phyloP scores from a whole-genome alignment of 2,329 filamentous ascomycete genomes.

The Fusarium sp. region DNA sequence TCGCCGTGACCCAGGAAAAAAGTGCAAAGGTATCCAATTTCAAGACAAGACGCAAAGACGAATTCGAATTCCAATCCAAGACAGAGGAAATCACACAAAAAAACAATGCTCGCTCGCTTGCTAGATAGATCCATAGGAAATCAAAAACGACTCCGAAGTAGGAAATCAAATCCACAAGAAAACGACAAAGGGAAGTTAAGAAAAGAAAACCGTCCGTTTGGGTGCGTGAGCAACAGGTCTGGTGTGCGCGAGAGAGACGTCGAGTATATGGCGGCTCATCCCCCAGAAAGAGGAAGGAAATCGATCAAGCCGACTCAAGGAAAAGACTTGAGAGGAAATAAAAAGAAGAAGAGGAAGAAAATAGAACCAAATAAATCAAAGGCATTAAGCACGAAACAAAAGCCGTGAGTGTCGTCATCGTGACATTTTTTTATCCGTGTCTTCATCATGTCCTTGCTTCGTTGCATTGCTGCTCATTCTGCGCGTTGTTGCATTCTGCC shows the following conservation, averaged over 20 bases:
- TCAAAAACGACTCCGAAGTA: conserved; percentile 46
- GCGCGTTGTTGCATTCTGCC: conserved; percentile 73
- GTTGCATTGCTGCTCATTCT: conserved; percentile 58
- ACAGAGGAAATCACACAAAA: conserved; percentile 48
- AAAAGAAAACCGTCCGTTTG: conserved; percentile 49
- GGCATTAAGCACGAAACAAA: conserved; percentile 29
- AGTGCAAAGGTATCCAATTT: conserved; percentile 42
- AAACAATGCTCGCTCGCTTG: conserved; percentile 52
- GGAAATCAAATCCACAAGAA: conserved; percentile 48
- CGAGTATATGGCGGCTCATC: conserved; percentile 47
- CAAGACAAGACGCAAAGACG: conserved; percentile 33
- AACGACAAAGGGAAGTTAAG: conserved; percentile 48
- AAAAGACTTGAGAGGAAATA: conserved; percentile 29
- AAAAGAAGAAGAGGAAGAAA: conserved; percentile 29
- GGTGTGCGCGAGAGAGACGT: conserved; percentile 51
- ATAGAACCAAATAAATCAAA: conserved; percentile 26
- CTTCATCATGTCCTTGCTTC: conserved; percentile 55
- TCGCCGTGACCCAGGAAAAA: conserved; percentile 38
- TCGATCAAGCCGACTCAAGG: conserved; percentile 38
- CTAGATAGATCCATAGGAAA: conserved; percentile 49
- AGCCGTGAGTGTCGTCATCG: conserved; percentile 51
- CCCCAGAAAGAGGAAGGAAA: conserved; percentile 39
- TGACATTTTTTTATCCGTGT: conserved; percentile 50
- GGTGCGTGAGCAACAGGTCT: conserved; percentile 65
- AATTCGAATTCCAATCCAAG: conserved; percentile 39